Evolutionary conservation across 2,329 filamentous ascomycete genomes (phyloP), one percentile per base, ranked within the genome.

Genomic region (Aspergillus fumigatus): DNA sequence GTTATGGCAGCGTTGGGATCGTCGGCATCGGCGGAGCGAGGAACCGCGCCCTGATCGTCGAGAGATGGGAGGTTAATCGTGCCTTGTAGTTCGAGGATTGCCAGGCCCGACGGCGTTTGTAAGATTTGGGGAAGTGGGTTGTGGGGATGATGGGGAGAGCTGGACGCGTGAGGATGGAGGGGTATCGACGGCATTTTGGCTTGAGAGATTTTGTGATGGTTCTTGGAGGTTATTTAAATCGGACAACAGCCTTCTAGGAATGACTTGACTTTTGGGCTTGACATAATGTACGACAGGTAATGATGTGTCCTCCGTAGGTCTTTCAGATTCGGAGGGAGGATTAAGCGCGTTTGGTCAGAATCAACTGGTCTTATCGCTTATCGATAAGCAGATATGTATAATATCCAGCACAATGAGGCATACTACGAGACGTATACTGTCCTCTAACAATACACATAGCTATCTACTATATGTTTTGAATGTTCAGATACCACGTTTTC

Each of bases 41-140:
- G 21, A 26, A 25, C 43, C 6, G 43, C 43, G 21, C 43, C 8
- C 41, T 56, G 21, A 58, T 58, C 38, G 74, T 62, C 65, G 29
- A 71, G 63, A 2, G 75, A 61, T 7, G 90, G 87, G 1, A 92
- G 79, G 73, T 95, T 93, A 75, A 99, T 87, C 14, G 85, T 90
- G 59, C 92, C 94, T 79, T 99, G 94, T 14, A 99, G 84, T 76
- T 97, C 94, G 56, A 99, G 80, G 48, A 99, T 81, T 19, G 93
- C 93, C 43, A 97, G 84, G 51, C 94, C 94, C 0, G 89, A 87
- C 0, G 94, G 94, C 0, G 93, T 97, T 65, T 92, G 89, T 17
- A 97, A 84, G 60, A 96, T 81, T n/a, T 82, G 73, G 1, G 94
- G 94, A 4, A 97, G 83, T 3, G 89, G 86, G 65, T 83, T 85